Evolutionary conservation across 352 stramenopile genomes (phyloP).

Genomic region (Saprolegnia parasitica): DNA sequence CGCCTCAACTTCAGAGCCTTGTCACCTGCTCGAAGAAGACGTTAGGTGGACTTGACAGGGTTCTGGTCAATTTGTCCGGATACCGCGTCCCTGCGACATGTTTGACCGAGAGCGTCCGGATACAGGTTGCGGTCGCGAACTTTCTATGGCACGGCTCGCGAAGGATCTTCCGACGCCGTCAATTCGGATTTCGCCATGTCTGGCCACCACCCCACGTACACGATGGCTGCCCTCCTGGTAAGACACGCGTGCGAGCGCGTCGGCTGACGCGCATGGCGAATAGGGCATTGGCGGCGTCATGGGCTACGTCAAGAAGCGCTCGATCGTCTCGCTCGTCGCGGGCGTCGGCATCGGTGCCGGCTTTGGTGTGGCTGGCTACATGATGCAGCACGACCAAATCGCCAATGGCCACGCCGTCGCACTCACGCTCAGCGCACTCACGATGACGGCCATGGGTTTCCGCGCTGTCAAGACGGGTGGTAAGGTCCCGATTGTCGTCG

Average conservation of each 20-base stretch:
- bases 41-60: too few relatives aligned
- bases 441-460: slow-evolving; percentile 80
- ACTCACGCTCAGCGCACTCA: slow-evolving; percentile 76
- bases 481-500: slow-evolving; percentile 65
- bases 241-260: background rate
- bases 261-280: background rate
- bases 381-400: slow-evolving; percentile 78
- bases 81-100: background rate
- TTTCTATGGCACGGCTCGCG: background rate
- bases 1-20: too few relatives aligned
- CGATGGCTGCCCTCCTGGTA: slow-evolving; percentile 63
- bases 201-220: slow-evolving; percentile 75
- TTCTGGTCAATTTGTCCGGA: background rate
- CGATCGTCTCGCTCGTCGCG: slow-evolving; percentile 72
- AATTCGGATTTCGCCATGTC: slow-evolving; percentile 15
- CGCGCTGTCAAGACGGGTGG: slow-evolving; percentile 70
- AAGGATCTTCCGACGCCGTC: background rate
- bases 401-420: slow-evolving; percentile 75
- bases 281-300: slow-evolving; percentile 54
- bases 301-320: slow-evolving; percentile 78
- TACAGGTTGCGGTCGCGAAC: background rate
- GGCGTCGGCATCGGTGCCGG: slow-evolving; percentile 73
- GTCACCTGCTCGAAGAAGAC: too few relatives aligned
- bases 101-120: background rate
- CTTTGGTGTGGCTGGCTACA: slow-evolving; percentile 69